Percentiles rank a stretch among this genome's conserved stretches.
Evolutionary conservation across 2,329 filamentous ascomycete species (phyloP).

Genomic region (Graphium sp.): DNA sequence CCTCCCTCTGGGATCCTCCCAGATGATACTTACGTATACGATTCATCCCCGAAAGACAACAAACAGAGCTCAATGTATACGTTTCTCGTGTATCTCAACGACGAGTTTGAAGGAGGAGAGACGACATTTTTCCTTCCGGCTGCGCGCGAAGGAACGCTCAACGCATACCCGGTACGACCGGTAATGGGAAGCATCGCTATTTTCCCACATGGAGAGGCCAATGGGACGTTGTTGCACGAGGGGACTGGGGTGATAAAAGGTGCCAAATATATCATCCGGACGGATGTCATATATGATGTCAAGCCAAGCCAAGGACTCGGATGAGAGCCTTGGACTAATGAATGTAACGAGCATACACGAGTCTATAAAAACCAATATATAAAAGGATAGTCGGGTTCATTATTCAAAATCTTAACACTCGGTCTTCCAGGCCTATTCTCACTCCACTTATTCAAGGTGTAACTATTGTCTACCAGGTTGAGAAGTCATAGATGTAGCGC

Average conservation of each 20-base stretch:
- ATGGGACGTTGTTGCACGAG: conserved; percentile 49
- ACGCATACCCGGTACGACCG: conserved; percentile 51
- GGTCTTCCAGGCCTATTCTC: too few species aligned
- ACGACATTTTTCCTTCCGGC: conserved; percentile 56
- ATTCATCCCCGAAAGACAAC: conserved; percentile 38
- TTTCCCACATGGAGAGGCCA: conserved; percentile 53
- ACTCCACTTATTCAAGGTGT: too few species aligned
- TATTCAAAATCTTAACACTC: too few species aligned
- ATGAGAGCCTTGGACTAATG: too few species aligned
- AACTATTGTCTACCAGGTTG: too few species aligned
- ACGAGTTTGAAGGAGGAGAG: conserved; percentile 56
- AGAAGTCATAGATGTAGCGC: too few species aligned
- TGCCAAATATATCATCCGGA: conserved; percentile 52
- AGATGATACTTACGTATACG: conserved; percentile 46
- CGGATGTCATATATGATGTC: conserved; percentile 56
- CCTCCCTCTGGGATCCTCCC: conserved; percentile 48
- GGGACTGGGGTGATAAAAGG: conserved; percentile 53
- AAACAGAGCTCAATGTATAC: conserved; percentile 54
- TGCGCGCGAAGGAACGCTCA: conserved; percentile 44
- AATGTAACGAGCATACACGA: too few species aligned
- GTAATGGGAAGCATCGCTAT: conserved; percentile 53
- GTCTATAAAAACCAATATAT: too few species aligned
- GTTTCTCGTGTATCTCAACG: conserved; percentile 53
- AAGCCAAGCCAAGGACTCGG: conserved; percentile 12
- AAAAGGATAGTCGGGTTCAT: too few species aligned